Evolutionary conservation across 2,329 filamentous ascomycete species (phyloP).

Genomic region (Calonectria henricotiae): DNA sequence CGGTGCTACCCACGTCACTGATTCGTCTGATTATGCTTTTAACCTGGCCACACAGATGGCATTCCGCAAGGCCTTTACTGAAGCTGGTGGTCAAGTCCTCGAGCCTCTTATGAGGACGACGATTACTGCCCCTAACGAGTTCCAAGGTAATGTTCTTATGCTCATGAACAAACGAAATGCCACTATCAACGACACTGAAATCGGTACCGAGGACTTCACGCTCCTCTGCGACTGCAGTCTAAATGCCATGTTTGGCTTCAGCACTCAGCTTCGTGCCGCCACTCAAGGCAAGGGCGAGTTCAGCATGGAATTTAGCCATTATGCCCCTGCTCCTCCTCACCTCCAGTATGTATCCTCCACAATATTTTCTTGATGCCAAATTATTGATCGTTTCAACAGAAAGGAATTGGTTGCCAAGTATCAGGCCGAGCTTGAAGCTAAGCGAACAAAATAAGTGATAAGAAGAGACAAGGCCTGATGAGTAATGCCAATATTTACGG

Average conservation of each 20-base stretch:
- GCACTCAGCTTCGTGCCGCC: constrained; percentile 88
- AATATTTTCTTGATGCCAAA: not conserved
- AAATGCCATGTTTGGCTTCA: constrained; percentile 99
- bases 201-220: constrained; percentile 94
- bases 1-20: constrained; percentile 96
- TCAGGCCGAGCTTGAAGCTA: constrained; percentile 72
- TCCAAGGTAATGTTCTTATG: constrained; percentile 96
- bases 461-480: constrained; percentile 27
- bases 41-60: constrained; percentile 95
- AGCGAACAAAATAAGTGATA: constrained; percentile 67
- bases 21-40: constrained; percentile 98
- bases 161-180: constrained; percentile 97
- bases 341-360: constrained; percentile 79
- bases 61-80: constrained; percentile 93
- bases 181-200: constrained; percentile 95
- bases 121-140: constrained; percentile 95
- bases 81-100: constrained; percentile 86
- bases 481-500: constrained; percentile 28
- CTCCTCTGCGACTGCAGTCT: constrained; percentile 92
- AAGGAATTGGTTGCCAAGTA: constrained; percentile 75
- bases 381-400: constrained; percentile 56
- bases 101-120: constrained; percentile 99
- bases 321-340: constrained; percentile 88
- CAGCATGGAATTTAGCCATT: constrained; percentile 98
- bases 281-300: constrained; percentile 99